A percentile compares a stretch with the other conserved stretches of the same genome.
Conservation (phyloP, 2,329 filamentous ascomycete genomes). For the Stromatinia cepivora region DNA sequence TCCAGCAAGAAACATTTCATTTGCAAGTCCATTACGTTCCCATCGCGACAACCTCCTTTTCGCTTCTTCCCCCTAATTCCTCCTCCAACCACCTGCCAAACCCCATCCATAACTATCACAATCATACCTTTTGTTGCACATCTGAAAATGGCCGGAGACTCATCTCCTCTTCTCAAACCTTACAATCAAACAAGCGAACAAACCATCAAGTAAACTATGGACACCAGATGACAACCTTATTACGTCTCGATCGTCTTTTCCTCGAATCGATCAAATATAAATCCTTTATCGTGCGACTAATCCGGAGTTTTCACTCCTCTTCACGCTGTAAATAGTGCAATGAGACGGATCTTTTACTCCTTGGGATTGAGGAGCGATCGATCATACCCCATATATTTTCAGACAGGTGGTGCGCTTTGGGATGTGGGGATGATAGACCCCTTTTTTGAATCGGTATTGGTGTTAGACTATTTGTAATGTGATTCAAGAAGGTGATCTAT, state of each 20-base stretch:
- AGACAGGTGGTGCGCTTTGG: neutral
- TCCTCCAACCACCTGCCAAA: neutral
- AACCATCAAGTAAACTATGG: neutral
- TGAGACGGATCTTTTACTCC: conserved; percentile 11
- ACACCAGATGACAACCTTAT: neutral
- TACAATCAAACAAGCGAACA: neutral
- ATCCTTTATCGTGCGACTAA: neutral
- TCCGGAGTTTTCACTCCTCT: conserved; percentile 7
- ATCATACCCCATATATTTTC: neutral
- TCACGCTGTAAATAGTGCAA: neutral
- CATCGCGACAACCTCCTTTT: neutral
- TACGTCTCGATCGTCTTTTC: neutral
- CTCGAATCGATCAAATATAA: neutral
- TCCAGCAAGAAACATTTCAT: neutral
- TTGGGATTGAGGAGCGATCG: neutral
- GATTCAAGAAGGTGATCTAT: neutral
- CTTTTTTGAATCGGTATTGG: neutral
- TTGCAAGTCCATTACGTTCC: neutral
- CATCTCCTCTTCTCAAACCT: neutral
- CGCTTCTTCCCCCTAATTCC: neutral
- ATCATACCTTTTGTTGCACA: neutral
- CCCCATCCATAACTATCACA: neutral
- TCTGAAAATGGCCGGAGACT: conserved; percentile 3
- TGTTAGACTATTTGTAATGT: neutral
- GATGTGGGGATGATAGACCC: neutral